Conservation (phyloP, 441 rosid genomes). For the Melianthus villosus region DNA sequence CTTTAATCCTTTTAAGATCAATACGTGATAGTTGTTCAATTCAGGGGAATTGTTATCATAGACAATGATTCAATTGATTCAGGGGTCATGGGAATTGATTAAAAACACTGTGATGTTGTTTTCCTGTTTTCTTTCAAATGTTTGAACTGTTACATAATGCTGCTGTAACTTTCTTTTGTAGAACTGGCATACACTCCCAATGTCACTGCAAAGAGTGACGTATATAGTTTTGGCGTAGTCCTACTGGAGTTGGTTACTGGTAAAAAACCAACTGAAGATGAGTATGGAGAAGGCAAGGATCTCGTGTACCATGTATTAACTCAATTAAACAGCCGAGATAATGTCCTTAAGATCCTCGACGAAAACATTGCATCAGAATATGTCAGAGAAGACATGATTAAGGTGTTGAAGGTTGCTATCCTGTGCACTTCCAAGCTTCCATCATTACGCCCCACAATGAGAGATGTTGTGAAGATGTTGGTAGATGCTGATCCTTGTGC, state of each 20-base stretch:
- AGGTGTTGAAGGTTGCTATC: conserved; percentile 48
- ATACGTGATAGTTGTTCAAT: neutral
- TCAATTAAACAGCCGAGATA: conserved; percentile 33
- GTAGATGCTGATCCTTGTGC: conserved; percentile 47
- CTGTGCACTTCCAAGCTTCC: conserved; percentile 76
- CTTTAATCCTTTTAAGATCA: neutral
- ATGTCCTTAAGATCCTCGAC: conserved; percentile 38
- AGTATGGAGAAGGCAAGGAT: conserved; percentile 62
- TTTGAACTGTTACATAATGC: no score
- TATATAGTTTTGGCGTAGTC: conserved; percentile 73
- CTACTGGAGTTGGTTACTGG: conserved; percentile 55
- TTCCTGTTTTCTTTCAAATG: no score
- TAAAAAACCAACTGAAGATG: conserved; percentile 43
- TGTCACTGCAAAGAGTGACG: conserved; percentile 58
- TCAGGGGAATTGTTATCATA: no score
- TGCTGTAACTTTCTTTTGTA: conserved; percentile 12
- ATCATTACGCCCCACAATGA: conserved; percentile 57
- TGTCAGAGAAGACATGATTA: conserved; percentile 43
- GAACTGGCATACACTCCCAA: conserved; percentile 62
- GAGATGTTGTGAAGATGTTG: conserved; percentile 68
- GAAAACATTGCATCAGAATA: conserved; percentile 18
- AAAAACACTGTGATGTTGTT: no score
- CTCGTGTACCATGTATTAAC: conserved; percentile 48
- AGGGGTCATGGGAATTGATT: no score
- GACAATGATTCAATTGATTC: no score